Conservation (phyloP, 768 basidiomycete genomes). For the Tulasnella sp. region DNA sequence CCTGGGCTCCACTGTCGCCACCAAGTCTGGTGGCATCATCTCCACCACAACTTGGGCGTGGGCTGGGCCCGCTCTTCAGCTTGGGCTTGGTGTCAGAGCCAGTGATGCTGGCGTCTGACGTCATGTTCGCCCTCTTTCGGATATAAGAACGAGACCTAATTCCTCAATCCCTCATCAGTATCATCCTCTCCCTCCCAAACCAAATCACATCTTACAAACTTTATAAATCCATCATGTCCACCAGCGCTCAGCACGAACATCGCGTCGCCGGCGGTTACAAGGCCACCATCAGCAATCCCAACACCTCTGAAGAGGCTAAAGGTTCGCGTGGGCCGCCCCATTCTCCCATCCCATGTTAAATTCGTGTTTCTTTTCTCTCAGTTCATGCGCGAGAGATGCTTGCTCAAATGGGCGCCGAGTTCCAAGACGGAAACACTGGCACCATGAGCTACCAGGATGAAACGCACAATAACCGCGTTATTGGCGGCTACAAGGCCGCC, state of each 20-base stretch:
- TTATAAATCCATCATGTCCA: background rate
- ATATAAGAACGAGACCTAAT: no score
- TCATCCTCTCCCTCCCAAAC: no score
- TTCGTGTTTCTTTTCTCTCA: no score
- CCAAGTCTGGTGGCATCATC: background rate
- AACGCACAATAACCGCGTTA: constrained; percentile 18
- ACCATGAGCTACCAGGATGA: constrained; percentile 1
- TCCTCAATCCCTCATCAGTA: no score
- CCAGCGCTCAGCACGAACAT: background rate
- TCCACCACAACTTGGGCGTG: background rate
- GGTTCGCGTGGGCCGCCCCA: background rate
- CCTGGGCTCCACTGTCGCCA: background rate
- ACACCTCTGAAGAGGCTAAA: constrained; percentile 26
- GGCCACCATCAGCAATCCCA: constrained; percentile 27
- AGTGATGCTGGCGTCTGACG: no score
- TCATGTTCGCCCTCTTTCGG: no score
- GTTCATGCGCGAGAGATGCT: background rate
- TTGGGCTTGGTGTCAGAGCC: no score
- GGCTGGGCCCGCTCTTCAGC: no score
- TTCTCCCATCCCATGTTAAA: background rate
- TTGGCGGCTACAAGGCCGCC: constrained; percentile 44
- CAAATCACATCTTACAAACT: background rate
- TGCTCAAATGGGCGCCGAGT: background rate
- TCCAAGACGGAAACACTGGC: background rate
- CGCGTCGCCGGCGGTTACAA: constrained; percentile 26